Percentiles rank a stretch among this genome's conserved stretches.
Conservation (phyloP, 345 rosid genomes). For the Citrus cavaleriei region DNA sequence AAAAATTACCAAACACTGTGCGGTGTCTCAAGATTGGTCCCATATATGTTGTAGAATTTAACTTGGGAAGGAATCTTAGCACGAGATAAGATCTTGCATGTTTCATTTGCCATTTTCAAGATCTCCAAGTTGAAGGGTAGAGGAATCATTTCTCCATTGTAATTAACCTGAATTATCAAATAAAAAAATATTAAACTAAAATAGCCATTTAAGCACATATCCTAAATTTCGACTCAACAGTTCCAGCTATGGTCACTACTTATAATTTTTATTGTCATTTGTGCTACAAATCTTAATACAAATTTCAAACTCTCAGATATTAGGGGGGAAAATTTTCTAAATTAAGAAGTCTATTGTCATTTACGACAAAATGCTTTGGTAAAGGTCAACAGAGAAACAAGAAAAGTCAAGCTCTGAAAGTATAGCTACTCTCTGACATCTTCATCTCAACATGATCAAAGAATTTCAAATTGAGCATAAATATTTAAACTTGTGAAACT, state of each 20-base stretch:
- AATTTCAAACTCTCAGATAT: neutral
- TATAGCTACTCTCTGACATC: neutral
- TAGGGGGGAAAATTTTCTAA: neutral
- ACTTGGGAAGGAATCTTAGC: constrained; percentile 84
- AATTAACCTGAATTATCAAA: constrained; percentile 44
- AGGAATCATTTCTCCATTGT: constrained; percentile 57
- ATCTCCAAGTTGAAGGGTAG: constrained; percentile 84
- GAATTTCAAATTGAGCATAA: neutral
- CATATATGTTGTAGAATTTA: constrained; percentile 91
- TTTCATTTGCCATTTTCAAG: constrained; percentile 83
- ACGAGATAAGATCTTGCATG: constrained; percentile 38
- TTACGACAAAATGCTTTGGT: neutral
- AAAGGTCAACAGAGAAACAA: neutral
- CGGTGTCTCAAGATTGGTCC: constrained; percentile 78
- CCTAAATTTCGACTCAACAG: neutral
- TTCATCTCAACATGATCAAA: neutral
- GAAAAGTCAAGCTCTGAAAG: neutral
- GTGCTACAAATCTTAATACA: neutral
- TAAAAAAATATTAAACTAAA: neutral
- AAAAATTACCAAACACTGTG: constrained; percentile 81
- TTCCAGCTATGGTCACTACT: neutral
- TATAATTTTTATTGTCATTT: neutral
- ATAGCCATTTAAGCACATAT: constrained; percentile 5
- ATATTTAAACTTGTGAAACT: neutral
- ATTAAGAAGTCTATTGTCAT: neutral